Conservation (phyloP, 495 filamentous ascomycete genomes). For the Pseudomonodictys pantanalensis region DNA sequence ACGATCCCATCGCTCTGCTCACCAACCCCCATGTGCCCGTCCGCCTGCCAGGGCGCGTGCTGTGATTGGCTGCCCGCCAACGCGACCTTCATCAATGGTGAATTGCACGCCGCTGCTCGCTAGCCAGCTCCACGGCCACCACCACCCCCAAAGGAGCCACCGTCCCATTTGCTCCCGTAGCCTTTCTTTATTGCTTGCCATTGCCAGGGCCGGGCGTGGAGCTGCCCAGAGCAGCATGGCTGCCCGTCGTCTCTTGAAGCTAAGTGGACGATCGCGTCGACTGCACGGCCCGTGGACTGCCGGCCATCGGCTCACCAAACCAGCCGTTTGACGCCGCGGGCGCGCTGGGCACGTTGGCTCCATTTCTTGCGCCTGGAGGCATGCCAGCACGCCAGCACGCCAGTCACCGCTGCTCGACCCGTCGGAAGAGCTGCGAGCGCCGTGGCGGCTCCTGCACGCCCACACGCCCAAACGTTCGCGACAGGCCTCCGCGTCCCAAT, state of each 20-base stretch:
- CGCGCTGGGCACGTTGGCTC: background rate
- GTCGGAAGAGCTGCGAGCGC: constrained; percentile 26
- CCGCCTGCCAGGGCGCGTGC: no score
- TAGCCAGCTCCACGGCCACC: no score
- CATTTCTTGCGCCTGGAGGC: background rate
- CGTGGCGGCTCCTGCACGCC: constrained; percentile 32
- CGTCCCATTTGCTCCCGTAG: no score
- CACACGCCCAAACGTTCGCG: constrained; percentile 30
- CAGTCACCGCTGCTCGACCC: background rate
- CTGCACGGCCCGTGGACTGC: constrained; percentile 15
- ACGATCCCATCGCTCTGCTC: no score
- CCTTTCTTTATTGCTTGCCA: no score
- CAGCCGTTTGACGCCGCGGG: constrained; percentile 23
- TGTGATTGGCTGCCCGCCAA: no score
- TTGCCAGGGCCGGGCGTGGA: no score
- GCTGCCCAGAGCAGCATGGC: background rate
- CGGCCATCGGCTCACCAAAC: constrained; percentile 29
- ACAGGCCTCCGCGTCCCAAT: constrained; percentile 21
- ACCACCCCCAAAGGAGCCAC: no score
- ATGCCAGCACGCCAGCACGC: background rate
- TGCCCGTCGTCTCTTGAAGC: background rate
- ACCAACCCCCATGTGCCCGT: no score
- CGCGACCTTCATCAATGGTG: no score
- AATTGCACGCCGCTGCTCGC: no score
- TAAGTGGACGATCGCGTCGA: constrained; percentile 11